Conservation (phyloP, 2,329 filamentous ascomycete genomes). For the Aureobasidium sp. region DNA sequence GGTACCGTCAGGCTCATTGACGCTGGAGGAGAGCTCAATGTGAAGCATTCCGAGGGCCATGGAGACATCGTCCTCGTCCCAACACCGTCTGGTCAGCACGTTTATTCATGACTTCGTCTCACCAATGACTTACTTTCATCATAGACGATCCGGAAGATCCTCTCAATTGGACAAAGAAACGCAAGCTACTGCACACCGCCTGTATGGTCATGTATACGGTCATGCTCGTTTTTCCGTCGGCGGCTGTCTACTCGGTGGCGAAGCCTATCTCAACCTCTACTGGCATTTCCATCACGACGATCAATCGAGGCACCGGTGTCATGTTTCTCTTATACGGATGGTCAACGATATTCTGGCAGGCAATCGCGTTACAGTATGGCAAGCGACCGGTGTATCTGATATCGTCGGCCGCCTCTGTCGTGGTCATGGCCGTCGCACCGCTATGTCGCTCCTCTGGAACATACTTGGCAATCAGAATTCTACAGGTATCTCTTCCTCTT, state of each 20-base stretch:
- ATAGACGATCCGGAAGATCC: slow-evolving; percentile 23
- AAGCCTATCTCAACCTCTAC: slow-evolving; percentile 24
- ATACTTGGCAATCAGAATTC: slow-evolving; percentile 25
- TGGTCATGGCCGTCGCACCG: slow-evolving; percentile 21
- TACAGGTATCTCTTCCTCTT: slow-evolving; percentile 7
- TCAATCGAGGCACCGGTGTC: slow-evolving; percentile 26
- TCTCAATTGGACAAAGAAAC: slow-evolving; percentile 20
- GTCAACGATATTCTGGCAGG: slow-evolving; percentile 42
- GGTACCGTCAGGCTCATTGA: slow-evolving; percentile 40
- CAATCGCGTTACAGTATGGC: slow-evolving; percentile 40
- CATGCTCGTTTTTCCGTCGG: slow-evolving; percentile 27
- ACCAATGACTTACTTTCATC: not conserved
- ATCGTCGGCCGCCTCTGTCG: slow-evolving; percentile 18
- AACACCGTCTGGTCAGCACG: slow-evolving; percentile 30
- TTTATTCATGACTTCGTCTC: not conserved
- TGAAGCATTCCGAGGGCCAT: slow-evolving; percentile 30
- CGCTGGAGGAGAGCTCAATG: slow-evolving; percentile 31
- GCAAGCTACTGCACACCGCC: slow-evolving; percentile 19
- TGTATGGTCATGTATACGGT: slow-evolving; percentile 27
- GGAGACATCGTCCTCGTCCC: slow-evolving; percentile 37
- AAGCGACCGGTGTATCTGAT: slow-evolving; percentile 24
- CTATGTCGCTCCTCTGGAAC: slow-evolving; percentile 17
- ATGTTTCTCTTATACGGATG: slow-evolving; percentile 39
- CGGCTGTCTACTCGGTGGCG: slow-evolving; percentile 21
- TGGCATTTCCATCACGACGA: slow-evolving; percentile 19